A percentile compares a stretch with the other conserved stretches of the same genome.
Conservation (phyloP, 2,329 filamentous ascomycete genomes). For the Periconia sp. region DNA sequence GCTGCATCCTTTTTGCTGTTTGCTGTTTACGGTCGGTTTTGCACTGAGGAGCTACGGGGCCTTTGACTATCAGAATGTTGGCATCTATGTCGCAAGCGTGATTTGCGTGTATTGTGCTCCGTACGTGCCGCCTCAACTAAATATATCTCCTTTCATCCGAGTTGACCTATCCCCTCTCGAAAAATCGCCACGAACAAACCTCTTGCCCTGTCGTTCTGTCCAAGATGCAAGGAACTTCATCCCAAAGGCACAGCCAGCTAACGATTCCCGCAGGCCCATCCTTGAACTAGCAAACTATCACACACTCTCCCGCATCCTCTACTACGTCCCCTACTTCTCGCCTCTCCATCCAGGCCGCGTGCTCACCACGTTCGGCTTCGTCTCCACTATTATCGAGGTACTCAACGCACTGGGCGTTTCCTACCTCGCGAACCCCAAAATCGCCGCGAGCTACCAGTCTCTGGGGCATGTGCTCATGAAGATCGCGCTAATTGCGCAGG, state of each 20-base stretch:
- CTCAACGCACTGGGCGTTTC: constrained; percentile 54
- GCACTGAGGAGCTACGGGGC: constrained; percentile 55
- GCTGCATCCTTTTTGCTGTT: constrained; percentile 55
- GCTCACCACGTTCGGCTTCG: constrained; percentile 58
- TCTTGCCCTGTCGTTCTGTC: no score
- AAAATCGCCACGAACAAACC: no score
- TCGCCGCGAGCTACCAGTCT: constrained; percentile 34
- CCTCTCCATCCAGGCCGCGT: constrained; percentile 59
- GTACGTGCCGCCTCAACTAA: constrained; percentile 16
- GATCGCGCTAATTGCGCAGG: constrained; percentile 51
- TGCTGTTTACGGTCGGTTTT: constrained; percentile 59
- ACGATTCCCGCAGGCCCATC: constrained; percentile 10
- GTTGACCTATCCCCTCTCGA: no score
- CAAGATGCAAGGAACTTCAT: no score
- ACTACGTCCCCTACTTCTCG: constrained; percentile 59
- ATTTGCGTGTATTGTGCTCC: constrained; percentile 39
- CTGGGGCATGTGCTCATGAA: constrained; percentile 51
- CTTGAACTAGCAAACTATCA: constrained; percentile 57
- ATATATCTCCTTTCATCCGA: no score
- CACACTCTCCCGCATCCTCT: constrained; percentile 58
- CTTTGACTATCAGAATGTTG: constrained; percentile 49
- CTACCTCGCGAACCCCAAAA: constrained; percentile 41
- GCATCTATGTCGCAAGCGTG: constrained; percentile 40
- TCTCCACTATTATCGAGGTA: constrained; percentile 53
- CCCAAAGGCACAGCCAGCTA: not conserved